phyloP scores from a whole-genome alignment of 1,139 yeast species.

The Suhomyces terraborum region DNA sequence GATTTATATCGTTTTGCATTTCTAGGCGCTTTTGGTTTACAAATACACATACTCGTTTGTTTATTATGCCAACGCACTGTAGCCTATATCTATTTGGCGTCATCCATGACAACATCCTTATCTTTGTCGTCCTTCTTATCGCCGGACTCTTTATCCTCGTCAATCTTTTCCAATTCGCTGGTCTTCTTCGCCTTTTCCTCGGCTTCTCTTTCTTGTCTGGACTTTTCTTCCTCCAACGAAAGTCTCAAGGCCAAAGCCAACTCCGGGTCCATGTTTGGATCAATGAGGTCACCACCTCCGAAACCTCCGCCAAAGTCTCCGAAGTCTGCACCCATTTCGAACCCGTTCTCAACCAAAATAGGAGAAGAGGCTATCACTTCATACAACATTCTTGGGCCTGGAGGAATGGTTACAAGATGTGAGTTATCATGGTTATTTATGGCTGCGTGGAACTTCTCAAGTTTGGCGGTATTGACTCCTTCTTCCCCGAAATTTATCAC shows the following conservation, averaged over 20 bases:
- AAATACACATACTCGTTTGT: slow-evolving; percentile 3
- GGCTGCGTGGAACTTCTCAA: slow-evolving; percentile 77
- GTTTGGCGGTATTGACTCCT: slow-evolving; percentile 68
- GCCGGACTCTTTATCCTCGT: slow-evolving; percentile 23
- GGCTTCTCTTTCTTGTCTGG: slow-evolving; percentile 69
- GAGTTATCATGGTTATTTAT: slow-evolving; percentile 80
- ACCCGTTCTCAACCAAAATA: slow-evolving; percentile 61
- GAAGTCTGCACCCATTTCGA: slow-evolving; percentile 43
- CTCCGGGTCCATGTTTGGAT: slow-evolving; percentile 95
- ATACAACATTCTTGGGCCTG: slow-evolving; percentile 79
- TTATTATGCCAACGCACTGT: slow-evolving; percentile 1
- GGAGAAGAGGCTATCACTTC: slow-evolving; percentile 74
- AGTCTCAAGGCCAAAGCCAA: slow-evolving; percentile 89
- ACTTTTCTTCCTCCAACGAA: slow-evolving; percentile 80
- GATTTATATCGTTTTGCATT: slow-evolving; percentile 9
- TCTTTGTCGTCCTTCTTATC: slow-evolving; percentile 23
- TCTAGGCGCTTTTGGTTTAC: neutral
- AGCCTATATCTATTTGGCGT: slow-evolving; percentile 15
- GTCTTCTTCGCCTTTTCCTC: slow-evolving; percentile 38
- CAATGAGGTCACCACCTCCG: slow-evolving; percentile 65
- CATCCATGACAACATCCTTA: slow-evolving; percentile 24
- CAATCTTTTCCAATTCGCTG: slow-evolving; percentile 36
- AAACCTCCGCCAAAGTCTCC: slow-evolving; percentile 42
- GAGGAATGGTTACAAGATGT: slow-evolving; percentile 84
- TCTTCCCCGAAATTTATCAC: slow-evolving; percentile 93